phyloP scores from a whole-genome alignment of 192 early-diverging fungal species.

The Coemansia guatemalensis region DNA sequence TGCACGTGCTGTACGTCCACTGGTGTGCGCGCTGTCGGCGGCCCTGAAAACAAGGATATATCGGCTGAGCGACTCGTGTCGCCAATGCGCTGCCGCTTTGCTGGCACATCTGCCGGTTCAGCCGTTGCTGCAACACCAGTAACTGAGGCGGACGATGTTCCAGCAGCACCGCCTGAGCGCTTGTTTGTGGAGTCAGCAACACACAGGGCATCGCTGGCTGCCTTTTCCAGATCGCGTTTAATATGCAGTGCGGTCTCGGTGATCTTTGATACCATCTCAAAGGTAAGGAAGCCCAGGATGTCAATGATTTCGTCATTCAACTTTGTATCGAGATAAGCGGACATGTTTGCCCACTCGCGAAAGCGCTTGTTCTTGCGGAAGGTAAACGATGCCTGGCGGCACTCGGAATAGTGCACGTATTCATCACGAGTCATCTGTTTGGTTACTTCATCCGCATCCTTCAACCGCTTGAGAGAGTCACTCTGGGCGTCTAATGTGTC shows the following conservation, averaged over 20 bases:
- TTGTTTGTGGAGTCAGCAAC: conserved; percentile 11
- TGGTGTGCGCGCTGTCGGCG: conserved; percentile 77
- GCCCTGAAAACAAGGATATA: conserved; percentile 73
- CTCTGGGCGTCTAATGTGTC: conserved; percentile 83
- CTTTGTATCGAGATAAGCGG: conserved; percentile 81
- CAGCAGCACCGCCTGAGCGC: conserved; percentile 19
- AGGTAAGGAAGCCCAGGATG: conserved; percentile 92
- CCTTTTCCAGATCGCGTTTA: conserved; percentile 66
- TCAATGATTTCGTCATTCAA: conserved; percentile 94
- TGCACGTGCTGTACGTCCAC: conserved; percentile 85
- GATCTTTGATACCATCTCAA: conserved; percentile 90
- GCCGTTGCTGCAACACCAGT: not conserved
- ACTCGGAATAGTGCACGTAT: conserved; percentile 98
- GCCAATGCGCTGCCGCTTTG: conserved; percentile 31
- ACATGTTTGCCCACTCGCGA: conserved; percentile 94
- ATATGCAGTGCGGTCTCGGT: conserved; percentile 86
- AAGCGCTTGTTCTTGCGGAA: conserved; percentile 93
- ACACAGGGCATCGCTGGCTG: conserved; percentile 29
- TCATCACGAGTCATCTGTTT: conserved; percentile 96
- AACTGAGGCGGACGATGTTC: not conserved
- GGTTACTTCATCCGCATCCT: conserved; percentile 91
- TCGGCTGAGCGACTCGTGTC: conserved; percentile 13
- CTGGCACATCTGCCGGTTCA: conserved; percentile 11
- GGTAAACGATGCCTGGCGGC: conserved; percentile 96
- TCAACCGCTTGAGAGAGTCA: conserved; percentile 81